Base-by-base conservation (phyloP, 2,329 filamentous ascomycete genomes). In the Botrytis aclada region DNA sequence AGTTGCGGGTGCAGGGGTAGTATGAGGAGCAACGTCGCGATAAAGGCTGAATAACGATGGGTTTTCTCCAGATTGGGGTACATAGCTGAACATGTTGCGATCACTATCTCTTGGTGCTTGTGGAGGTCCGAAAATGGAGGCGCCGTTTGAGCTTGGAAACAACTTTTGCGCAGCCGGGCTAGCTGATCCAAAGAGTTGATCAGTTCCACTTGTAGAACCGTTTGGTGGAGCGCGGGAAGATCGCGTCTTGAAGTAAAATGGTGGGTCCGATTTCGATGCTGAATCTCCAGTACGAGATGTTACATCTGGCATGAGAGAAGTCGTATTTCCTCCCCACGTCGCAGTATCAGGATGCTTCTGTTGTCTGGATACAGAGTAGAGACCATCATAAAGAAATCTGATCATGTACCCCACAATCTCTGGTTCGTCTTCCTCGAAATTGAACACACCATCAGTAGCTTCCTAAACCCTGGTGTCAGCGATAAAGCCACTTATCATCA, bases 371-470 rank as follows among this genome's bases (percentile, higher is more conserved):
- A 61, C 32, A 10, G 20, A 47, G 39, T 73, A 73, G 41, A 58
- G 29, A 8, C 60, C 66, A 45, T 34, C 47, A 12, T 73, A 73
- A 3, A 73, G 51, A 43, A 72, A 76, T 18, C 62, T 43, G 43
- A 76, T 64, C 64, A 75, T 73, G 10, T 56, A 43, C 18, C 61
- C 66, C 8, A 75, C 69, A 47, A 72, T 67, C 5, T 74, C 65
- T 5, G 70, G 70, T 4, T 74, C 70, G 7, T 75, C 66, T 8
- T 75, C 74, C 32, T 75, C 66, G 5, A 75, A 70, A 16, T 64
- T 25, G 32, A 74, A 72, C 1, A 58, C 70, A 8, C 70, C 72
- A 9, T 65, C 63, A 22, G 34, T 37, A 29, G 64, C 72, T 67
- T 75, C 74, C 74, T 75, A 18, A 37, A 34, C 4, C n/a, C 37